A percentile compares a stretch with the other conserved stretches of the same genome.
Evolutionary conservation across 2,329 filamentous ascomycete species (phyloP).

Genomic region (Stachybotrys echinatus): DNA sequence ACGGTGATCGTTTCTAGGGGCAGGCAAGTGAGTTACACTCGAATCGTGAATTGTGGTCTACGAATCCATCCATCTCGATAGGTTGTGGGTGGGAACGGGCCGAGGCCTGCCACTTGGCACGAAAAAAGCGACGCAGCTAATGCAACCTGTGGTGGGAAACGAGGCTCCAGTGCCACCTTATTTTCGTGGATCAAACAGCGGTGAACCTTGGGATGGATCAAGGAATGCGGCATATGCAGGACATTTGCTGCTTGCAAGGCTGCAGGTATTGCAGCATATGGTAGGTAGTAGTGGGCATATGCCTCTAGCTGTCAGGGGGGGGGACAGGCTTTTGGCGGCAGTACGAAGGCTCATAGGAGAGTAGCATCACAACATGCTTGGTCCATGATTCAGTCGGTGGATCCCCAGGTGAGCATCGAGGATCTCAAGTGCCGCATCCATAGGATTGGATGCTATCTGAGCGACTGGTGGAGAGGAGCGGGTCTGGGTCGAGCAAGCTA

Average conservation of each 20-base stretch:
- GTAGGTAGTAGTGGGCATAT: background rate
- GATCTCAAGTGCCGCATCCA: too few relatives aligned
- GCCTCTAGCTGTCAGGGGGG: too few relatives aligned
- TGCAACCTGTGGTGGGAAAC: background rate
- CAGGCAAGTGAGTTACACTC: too few relatives aligned
- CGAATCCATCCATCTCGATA: conserved; percentile 5
- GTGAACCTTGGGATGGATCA: background rate
- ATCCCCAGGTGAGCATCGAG: too few relatives aligned
- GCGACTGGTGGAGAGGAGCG: too few relatives aligned
- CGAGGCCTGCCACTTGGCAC: conserved; percentile 5
- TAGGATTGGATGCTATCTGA: too few relatives aligned
- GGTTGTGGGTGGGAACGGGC: conserved; percentile 15
- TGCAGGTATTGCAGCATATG: background rate
- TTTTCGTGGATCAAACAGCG: background rate
- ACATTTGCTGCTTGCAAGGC: background rate
- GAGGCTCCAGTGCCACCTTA: background rate
- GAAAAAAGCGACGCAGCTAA: background rate
- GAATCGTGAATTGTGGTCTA: too few relatives aligned
- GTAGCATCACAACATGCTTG: too few relatives aligned
- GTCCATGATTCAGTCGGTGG: too few relatives aligned
- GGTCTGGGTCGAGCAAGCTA: too few relatives aligned
- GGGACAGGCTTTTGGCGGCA: background rate
- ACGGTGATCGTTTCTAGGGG: too few relatives aligned
- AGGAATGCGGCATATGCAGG: background rate
- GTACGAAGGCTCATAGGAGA: too few relatives aligned